Evolutionary conservation across 768 basidiomycete genomes (phyloP), one percentile per base, ranked within the genome.

Genomic region (Vararia minispora): DNA sequence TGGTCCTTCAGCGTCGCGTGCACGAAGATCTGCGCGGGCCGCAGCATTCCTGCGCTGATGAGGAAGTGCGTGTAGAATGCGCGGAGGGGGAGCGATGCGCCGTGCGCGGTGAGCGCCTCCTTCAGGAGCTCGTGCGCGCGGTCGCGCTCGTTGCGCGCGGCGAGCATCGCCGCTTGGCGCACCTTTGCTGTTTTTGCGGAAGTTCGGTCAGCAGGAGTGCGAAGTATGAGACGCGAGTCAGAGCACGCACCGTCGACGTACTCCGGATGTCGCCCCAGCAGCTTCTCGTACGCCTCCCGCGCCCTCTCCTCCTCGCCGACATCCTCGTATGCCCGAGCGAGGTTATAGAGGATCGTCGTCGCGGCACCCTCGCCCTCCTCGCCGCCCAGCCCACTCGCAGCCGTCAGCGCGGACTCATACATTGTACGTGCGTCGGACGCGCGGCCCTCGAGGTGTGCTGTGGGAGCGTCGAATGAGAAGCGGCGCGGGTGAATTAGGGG

Each of bases 21-120:
- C n/a, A 92, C 86, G 52, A 95, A 94, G 37, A 90, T 86, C 48
- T 84, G 80, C 8, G 90, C 90, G 2, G 65, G 66, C 52, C 78
- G 84, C 6, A 67, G 62, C 22, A 72, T 63, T 50, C 79, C 77
- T 45, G 76, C 76, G 50, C 86, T 79, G 45, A 88, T 74, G 44
- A 95, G 80, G 72, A 92, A 95, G 56, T 89, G 77, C 0, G 88
- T 89, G 62, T 95, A 95, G 61, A 76, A 87, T 0, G 91, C 88
- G 36, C 95, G 89, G 28, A 97, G 68, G 52, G 94, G 87, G 50
- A 89, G 71, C 55, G 88, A 86, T 43, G 58, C 59, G 46, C 71
- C 76, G 50, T 88, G 79, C 0, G 94, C 78, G 0, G 72, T 68
- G 28, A 97, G 73, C 0, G 83, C 77, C 57, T 97, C 87, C 58